These are phyloP conservation scores for Mycena capillaripes DNA, from an alignment of 768 basidiomycete genomes.

Conservation along the genomic window DNA sequence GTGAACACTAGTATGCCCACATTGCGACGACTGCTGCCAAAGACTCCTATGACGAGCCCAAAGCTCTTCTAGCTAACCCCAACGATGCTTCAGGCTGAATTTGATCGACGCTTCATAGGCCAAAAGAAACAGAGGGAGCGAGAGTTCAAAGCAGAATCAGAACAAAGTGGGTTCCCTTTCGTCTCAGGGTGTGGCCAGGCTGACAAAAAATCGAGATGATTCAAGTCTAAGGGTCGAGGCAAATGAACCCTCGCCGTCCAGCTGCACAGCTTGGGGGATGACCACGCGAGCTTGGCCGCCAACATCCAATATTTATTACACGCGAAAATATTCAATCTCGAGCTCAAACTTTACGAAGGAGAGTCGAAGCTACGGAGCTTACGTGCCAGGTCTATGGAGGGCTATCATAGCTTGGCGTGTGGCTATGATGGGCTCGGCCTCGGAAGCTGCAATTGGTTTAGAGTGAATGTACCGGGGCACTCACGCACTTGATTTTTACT, in stretches of 20 bases:
- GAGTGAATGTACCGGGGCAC: too few species aligned
- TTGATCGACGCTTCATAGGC: background rate
- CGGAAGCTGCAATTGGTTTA: too few species aligned
- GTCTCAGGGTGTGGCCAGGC: too few species aligned
- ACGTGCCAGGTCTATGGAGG: too few species aligned
- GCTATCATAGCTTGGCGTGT: too few species aligned
- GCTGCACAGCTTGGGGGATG: background rate
- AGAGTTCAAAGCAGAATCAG: background rate
- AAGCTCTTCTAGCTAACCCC: background rate
- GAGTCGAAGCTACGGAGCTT: too few species aligned
- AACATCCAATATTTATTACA: background rate
- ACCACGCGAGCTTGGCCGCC: background rate
- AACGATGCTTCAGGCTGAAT: background rate
- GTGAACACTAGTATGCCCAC: background rate
- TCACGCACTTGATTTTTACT: too few species aligned
- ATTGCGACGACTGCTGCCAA: background rate
- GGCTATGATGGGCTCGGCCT: too few species aligned
- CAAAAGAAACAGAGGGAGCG: background rate
- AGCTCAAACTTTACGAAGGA: slow-evolving; percentile 4
- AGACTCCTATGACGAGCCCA: background rate
- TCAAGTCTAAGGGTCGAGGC: background rate
- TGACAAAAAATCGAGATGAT: too few species aligned
- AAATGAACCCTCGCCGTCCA: background rate
- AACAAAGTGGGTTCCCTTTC: background rate
- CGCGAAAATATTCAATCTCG: background rate